These are phyloP conservation scores for Cryptococcus sp. DNA, from an alignment of 1,284 basidiomycete genomes.

Conservation along the genomic window DNA sequence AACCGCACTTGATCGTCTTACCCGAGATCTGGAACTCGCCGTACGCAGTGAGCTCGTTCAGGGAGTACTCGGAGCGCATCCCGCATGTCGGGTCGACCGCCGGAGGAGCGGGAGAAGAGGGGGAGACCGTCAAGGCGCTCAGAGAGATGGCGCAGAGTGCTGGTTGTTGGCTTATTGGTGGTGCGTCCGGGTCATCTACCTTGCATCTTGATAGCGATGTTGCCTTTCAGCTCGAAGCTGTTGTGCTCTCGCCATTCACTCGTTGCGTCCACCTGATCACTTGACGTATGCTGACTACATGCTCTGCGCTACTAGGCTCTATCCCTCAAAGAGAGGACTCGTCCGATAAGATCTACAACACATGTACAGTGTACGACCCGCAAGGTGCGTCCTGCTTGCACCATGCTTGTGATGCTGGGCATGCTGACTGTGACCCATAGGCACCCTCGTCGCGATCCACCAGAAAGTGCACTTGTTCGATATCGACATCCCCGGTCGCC, in stretches of 20 bases:
- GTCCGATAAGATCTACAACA: conserved; percentile 81
- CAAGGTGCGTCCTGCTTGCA: conserved; percentile 60
- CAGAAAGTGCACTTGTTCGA: conserved; percentile 97
- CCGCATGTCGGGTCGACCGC: conserved; percentile 49
- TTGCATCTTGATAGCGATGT: not conserved
- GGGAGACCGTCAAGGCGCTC: conserved; percentile 77
- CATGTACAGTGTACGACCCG: conserved; percentile 85
- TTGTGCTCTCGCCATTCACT: no score
- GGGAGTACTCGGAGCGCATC: conserved; percentile 80
- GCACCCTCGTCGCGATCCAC: conserved; percentile 81
- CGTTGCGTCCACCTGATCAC: no score
- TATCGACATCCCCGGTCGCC: conserved; percentile 95
- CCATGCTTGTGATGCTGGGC: not conserved
- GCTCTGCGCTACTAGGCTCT: conserved; percentile 61
- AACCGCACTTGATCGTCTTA: conserved; percentile 79
- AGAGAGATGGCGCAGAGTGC: conserved; percentile 77
- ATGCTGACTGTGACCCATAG: conserved; percentile 54
- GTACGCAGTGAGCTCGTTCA: conserved; percentile 84
- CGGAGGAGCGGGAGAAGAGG: conserved; percentile 54
- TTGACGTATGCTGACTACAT: no score
- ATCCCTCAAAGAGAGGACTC: conserved; percentile 77
- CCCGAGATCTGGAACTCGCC: conserved; percentile 99
- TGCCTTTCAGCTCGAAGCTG: not conserved
- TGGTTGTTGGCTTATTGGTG: conserved; percentile 88
- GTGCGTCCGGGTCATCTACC: conserved; percentile 54